Evolutionary conservation across 805 yeast genomes (phyloP).

Genomic region (Ogataea saltuana): DNA sequence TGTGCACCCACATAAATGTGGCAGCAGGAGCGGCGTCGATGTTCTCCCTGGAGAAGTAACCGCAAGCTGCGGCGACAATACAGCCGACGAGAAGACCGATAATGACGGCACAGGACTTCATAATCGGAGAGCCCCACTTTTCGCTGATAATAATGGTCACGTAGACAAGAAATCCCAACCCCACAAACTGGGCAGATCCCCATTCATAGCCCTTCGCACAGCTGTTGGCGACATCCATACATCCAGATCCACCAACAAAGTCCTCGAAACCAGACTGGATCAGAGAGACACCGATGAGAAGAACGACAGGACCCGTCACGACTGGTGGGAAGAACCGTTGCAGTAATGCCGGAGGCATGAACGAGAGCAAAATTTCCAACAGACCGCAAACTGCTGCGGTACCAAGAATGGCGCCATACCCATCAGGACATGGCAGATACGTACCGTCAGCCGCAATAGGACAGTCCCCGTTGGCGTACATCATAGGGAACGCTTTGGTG

Average conservation of each 20-base stretch:
- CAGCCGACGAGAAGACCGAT: conserved; percentile 84
- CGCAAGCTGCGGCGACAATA: conserved; percentile 88
- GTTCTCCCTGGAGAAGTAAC: conserved; percentile 62
- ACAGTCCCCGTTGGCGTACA: conserved; percentile 75
- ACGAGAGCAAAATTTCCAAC: conserved; percentile 69
- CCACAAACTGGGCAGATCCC: conserved; percentile 87
- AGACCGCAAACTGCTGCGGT: conserved; percentile 79
- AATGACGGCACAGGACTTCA: conserved; percentile 93
- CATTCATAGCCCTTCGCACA: conserved; percentile 60
- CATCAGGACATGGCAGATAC: conserved; percentile 78
- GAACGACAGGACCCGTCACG: conserved; percentile 92
- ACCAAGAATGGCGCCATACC: conserved; percentile 84
- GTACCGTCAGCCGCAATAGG: conserved; percentile 64
- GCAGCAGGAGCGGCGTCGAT: conserved; percentile 77
- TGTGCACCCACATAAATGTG: conserved; percentile 85
- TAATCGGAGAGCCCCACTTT: conserved; percentile 89
- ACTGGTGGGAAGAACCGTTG: conserved; percentile 82
- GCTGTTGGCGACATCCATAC: conserved; percentile 39
- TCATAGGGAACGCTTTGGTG: conserved; percentile 69
- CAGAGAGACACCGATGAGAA: conserved; percentile 74
- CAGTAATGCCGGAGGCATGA: conserved; percentile 70
- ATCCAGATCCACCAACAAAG: conserved; percentile 85
- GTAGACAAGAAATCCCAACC: conserved; percentile 83
- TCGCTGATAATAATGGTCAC: conserved; percentile 74
- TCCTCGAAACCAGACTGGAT: conserved; percentile 74